Conservation (phyloP, 495 filamentous ascomycete genomes). For the Penicillium chermesinum region DNA sequence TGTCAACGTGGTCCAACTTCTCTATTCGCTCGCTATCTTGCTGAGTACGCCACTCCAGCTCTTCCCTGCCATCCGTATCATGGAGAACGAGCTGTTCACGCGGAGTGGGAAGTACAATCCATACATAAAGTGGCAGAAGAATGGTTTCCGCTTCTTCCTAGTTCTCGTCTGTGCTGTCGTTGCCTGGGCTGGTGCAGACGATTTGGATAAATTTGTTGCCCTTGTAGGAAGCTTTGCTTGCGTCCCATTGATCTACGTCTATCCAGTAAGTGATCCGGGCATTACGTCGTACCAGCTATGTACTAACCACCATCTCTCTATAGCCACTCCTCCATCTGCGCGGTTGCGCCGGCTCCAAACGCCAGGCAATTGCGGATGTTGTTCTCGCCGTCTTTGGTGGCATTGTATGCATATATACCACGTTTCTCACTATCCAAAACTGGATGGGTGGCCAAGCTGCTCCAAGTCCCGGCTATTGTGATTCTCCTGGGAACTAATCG, state of each 20-base stretch:
- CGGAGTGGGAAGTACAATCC: constrained; percentile 93
- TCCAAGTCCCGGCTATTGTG: constrained; percentile 56
- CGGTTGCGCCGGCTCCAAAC: constrained; percentile 61
- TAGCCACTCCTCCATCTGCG: constrained; percentile 85
- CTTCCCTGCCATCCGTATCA: constrained; percentile 86
- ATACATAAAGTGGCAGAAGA: constrained; percentile 98
- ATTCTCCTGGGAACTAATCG: constrained; percentile 28
- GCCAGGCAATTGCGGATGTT: constrained; percentile 66
- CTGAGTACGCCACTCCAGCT: constrained; percentile 92
- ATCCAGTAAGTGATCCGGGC: constrained; percentile 64
- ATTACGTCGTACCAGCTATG: neutral
- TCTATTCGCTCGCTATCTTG: constrained; percentile 92
- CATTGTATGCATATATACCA: constrained; percentile 86
- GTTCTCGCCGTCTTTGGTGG: constrained; percentile 73
- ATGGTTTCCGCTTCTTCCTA: constrained; percentile 86
- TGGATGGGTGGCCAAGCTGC: constrained; percentile 56
- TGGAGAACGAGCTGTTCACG: constrained; percentile 64
- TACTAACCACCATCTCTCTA: constrained; percentile 4
- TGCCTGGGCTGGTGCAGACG: constrained; percentile 86
- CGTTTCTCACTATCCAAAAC: constrained; percentile 71
- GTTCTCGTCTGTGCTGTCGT: constrained; percentile 80
- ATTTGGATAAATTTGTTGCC: constrained; percentile 95
- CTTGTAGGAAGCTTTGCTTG: constrained; percentile 96
- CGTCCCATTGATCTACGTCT: constrained; percentile 95
- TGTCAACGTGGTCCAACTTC: constrained; percentile 91